Conservation (phyloP, 139 green algal genomes). For the Chlamydomonas incerta region DNA sequence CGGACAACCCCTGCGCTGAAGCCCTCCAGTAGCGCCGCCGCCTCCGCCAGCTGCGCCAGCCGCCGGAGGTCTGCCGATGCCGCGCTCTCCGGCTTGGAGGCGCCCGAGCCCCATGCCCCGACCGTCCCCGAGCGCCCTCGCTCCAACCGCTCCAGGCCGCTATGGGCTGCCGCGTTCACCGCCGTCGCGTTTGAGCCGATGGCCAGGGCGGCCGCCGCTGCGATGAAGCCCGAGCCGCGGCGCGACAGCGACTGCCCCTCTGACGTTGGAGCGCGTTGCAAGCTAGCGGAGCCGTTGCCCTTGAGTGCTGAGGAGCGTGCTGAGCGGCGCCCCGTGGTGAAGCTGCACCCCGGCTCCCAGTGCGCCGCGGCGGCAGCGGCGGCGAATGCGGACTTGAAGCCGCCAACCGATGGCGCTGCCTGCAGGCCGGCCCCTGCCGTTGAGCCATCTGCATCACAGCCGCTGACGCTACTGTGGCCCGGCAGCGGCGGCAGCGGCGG, state of each 20-base stretch:
- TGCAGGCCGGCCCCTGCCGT: not conserved
- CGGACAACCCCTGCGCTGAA: not conserved
- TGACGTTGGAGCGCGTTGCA: not conserved
- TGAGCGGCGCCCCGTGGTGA: conserved; percentile 5
- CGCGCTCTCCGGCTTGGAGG: not conserved
- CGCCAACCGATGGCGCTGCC: no score
- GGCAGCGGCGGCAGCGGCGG: no score
- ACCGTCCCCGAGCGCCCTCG: not conserved
- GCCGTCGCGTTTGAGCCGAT: no score
- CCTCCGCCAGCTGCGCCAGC: conserved; percentile 27
- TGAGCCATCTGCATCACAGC: not conserved
- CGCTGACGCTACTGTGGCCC: not conserved
- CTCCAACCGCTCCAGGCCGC: no score
- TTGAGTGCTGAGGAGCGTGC: conserved; percentile 18
- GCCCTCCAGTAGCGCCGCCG: conserved; percentile 32
- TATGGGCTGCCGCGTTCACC: no score
- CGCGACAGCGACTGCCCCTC: not conserved
- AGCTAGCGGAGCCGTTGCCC: conserved; percentile 7
- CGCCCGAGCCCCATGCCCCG: not conserved
- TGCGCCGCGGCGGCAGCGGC: not conserved
- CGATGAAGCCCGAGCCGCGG: not conserved
- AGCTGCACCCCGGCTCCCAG: conserved; percentile 24
- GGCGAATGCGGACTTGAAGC: conserved; percentile 12
- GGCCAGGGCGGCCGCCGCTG: not conserved
- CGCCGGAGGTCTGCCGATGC: conserved; percentile 18